A percentile compares a stretch with the other conserved stretches of the same genome.
These are phyloP conservation scores for Metschnikowia anglica DNA, from an alignment of 805 yeast genomes.

Conservation along the genomic window DNA sequence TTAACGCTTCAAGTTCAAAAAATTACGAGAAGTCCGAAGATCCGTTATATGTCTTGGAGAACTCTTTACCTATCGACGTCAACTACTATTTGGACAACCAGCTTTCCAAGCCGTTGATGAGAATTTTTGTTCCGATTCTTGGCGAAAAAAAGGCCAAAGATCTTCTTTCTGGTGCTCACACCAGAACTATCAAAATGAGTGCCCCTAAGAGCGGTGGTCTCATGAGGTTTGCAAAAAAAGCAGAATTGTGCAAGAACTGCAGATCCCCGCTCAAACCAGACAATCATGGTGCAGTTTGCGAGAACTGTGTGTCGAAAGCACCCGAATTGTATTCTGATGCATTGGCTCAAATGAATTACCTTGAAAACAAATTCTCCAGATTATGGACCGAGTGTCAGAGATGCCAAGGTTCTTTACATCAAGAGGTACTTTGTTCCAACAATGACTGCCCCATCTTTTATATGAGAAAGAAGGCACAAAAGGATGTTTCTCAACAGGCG, in stretches of 20 bases:
- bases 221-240: conserved; percentile 87
- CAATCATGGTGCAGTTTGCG: conserved; percentile 74
- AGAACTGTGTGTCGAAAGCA: conserved; percentile 64
- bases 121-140: conserved; percentile 92
- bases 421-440: conserved; percentile 91
- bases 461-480: conserved; percentile 87
- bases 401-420: conserved; percentile 94
- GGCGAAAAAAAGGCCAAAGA: conserved; percentile 84
- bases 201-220: conserved; percentile 83
- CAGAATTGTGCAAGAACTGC: conserved; percentile 87
- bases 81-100: conserved; percentile 92
- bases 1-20: conserved; percentile 73
- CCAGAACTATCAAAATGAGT: conserved; percentile 69
- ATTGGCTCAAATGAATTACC: conserved; percentile 70
- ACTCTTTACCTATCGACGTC: conserved; percentile 90
- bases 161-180: conserved; percentile 79
- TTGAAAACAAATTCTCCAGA: conserved; percentile 80
- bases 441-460: conserved; percentile 97
- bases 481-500: conserved; percentile 59
- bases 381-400: conserved; percentile 98
- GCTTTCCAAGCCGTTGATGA: conserved; percentile 83
- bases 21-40: conserved; percentile 97
- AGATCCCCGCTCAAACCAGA: conserved; percentile 66
- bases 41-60: conserved; percentile 88
- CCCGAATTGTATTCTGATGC: conserved; percentile 82